Evolutionary conservation across 2,329 filamentous ascomycete genomes (phyloP).

Genomic region (Colletotrichum neosansevieriae): DNA sequence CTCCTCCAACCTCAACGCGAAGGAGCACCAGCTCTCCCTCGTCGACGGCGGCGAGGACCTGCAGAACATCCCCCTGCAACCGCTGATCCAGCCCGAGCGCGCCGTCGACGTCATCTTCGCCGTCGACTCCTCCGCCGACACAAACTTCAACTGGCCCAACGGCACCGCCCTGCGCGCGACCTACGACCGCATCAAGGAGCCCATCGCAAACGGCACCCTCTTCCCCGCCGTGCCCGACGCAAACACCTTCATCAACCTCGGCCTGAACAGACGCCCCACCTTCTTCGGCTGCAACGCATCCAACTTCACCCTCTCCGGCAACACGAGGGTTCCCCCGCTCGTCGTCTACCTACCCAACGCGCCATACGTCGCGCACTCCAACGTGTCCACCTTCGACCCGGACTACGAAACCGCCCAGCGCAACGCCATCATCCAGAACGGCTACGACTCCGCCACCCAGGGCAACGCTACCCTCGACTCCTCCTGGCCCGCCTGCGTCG

Average conservation of each 20-base stretch:
- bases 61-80: constrained; percentile 85
- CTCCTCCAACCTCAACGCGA: constrained; percentile 53
- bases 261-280: constrained; percentile 69
- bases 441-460: constrained; percentile 85
- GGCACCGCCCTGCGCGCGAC: constrained; percentile 69
- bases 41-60: constrained; percentile 85
- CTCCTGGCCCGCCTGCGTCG: constrained; percentile 86
- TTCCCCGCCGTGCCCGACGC: constrained; percentile 70
- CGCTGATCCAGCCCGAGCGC: constrained; percentile 66
- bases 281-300: constrained; percentile 72
- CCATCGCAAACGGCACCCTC: constrained; percentile 63
- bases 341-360: constrained; percentile 90
- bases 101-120: constrained; percentile 73
- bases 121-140: constrained; percentile 74
- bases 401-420: constrained; percentile 74
- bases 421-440: constrained; percentile 86
- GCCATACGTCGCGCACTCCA: constrained; percentile 81
- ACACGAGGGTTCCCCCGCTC: constrained; percentile 68
- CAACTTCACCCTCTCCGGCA: constrained; percentile 64
- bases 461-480: constrained; percentile 81
- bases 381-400: constrained; percentile 82
- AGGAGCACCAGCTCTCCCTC: constrained; percentile 71
- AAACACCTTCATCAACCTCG: constrained; percentile 67
- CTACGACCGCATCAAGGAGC: constrained; percentile 63
- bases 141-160: constrained; percentile 68